Base-by-base conservation (phyloP, 2,329 filamentous ascomycete genomes). In the Leptographium wingfieldii region DNA sequence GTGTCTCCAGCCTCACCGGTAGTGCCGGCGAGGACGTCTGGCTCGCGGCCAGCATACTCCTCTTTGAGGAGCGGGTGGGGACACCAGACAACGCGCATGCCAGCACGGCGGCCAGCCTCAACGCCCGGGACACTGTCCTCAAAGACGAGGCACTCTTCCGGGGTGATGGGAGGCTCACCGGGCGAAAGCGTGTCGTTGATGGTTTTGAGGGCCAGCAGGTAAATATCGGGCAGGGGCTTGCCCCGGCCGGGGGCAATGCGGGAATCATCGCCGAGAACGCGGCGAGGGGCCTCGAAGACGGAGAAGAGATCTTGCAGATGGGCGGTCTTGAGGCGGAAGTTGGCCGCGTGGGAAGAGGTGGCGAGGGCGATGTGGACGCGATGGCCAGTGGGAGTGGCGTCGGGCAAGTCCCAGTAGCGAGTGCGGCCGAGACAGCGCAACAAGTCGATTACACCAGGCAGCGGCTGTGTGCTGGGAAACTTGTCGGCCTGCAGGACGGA, bases 201-300 rank as follows among this genome's bases (percentile, higher is more conserved):
- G 3, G 85, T 88, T 72, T 88, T 78, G 59, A 99, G 76, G 0
- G 94, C 92, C 0, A 97, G 77, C 10, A 95, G 75, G 73, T 95
- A 97, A 66, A 99, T 99, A 73, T 99, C 92, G 0, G 92, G 94
- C 38, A 92, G 80, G 0, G 94, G 94, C 74, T 99, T 99, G 14
- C 94, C 94, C n/a, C 90, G 77, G 0, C 92, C 92, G 3, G 79
- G 73, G 0, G 80, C 76, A 65, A 99, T 88, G 57, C 94, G 81
- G 7, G 77, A 69, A 70, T 99, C 92, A 69, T 99, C 94, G 12
- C 94, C 94, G 0, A 95, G 75, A 0, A 99, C 86, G 55, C 85
- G 82, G 61, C 89, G 83, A n/a, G 85, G 73, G 1, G 77, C 70
- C 38, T 84, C 80, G 68, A 96, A 95, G 29, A 83, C 77, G 65